Base-by-base conservation (phyloP, 345 rosid genomes). In the Microcos paniculata region DNA sequence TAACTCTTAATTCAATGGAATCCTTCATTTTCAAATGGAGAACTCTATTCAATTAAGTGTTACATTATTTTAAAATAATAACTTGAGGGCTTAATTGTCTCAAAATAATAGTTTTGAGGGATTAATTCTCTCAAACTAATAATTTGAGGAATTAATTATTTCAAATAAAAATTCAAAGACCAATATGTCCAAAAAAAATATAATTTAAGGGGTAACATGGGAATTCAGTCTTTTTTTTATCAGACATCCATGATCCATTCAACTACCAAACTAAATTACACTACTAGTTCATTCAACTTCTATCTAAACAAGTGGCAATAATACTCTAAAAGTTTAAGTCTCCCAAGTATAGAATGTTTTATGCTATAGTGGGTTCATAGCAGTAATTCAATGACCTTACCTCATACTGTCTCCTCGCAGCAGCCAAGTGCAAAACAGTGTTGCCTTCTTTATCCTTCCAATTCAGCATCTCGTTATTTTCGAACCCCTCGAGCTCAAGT, bases 391-490 rank as follows among this genome's bases (percentile, higher is more conserved):
- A 62, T 8, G 43, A 30, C 18, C 59, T 49, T 49, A 69, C 72
- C 72, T 69, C 43, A 49, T 28, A 58, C 3, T 69, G 63, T 35
- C 35, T 53, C 49, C 49, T 71, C 45, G 8, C 59, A 15, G 59
- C 73, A 48, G 58, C 73, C 58, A 18, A 49, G 28, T 49, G 59
- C 73, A 69, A 49, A 8, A 69, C 73, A 48, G 59, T 51, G 57
- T 49, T 69, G 59, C 59, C 58, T 51, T 70, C 73, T 9, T 69
- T 59, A 69, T 48, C 73, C 31, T 69, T 69, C 73, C 59, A 70
- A 31, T 51, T 70, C 28, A 69, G 42, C 73, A 71, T 56, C 63
- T 55, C 63, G n/a, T 55, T 24, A 14, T 15, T 2, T n/a, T 71
- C 8, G 24, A 71, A 23, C 33, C 49, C 48, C n/a, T n/a, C n/a